These are phyloP conservation scores for Petrea volubilis DNA, from an alignment of 257 asterid species.

Conservation along the genomic window DNA sequence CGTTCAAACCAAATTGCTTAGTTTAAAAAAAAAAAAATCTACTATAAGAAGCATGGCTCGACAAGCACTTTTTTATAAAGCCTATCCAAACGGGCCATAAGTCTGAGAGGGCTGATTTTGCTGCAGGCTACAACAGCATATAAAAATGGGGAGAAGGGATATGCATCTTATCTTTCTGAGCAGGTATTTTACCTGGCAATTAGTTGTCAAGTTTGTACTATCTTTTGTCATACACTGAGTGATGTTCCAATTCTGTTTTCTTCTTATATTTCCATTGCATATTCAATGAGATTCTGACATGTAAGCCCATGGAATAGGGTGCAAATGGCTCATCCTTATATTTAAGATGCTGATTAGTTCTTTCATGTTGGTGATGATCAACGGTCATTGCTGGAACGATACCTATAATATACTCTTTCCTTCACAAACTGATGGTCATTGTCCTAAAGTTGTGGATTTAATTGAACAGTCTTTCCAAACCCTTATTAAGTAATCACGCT, in stretches of 20 bases:
- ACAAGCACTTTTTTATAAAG: no score
- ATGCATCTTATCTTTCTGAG: constrained; percentile 85
- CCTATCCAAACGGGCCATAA: no score
- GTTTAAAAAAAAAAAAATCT: no score
- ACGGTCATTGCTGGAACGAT: not conserved
- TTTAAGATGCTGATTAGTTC: not conserved
- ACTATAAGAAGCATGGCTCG: no score
- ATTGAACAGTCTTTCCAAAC: not conserved
- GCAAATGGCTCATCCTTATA: not conserved
- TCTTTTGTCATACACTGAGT: constrained; percentile 3
- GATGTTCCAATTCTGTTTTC: not conserved
- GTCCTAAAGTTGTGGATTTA: not conserved
- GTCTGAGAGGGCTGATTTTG: constrained; percentile 31
- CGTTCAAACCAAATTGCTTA: no score
- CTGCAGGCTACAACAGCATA: constrained; percentile 92
- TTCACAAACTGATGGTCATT: not conserved
- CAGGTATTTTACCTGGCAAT: constrained; percentile 52
- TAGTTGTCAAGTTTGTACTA: not conserved
- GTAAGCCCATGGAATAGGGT: not conserved
- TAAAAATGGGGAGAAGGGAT: constrained; percentile 64
- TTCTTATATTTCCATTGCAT: not conserved
- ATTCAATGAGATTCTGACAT: not conserved
- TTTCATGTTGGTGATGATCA: constrained; percentile 15
- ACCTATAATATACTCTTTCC: not conserved
- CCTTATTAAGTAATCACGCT: not conserved